Evolutionary conservation across 768 basidiomycete species (phyloP), one percentile per base, ranked within the genome.

Genomic region (Fomitopsis serialis): DNA sequence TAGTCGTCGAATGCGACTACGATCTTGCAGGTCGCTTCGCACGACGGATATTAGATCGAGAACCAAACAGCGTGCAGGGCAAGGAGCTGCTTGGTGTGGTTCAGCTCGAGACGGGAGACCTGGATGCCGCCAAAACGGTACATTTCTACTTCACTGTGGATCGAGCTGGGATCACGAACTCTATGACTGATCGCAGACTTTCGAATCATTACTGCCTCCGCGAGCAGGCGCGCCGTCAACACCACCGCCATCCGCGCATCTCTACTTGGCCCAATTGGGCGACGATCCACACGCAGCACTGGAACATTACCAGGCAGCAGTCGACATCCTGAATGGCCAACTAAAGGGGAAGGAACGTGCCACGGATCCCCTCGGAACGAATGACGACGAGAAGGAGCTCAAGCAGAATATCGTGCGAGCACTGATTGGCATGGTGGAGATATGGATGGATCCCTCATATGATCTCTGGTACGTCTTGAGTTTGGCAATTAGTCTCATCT

Each of bases 401-500:
- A 84, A 75, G 63, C 77, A 69, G 29, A 89, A 82, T 63, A 83
- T 87, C 52, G 84, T 93, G 11, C 77, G 87, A 37, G 91, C 90
- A 8, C 77, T 94, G 21, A 78, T 93, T 27, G 88, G 87, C 8
- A 93, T 94, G 78, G 87, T 95, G 23, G 94, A 96, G 66, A 89
- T 95, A 15, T 97, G 93, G 93, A 96, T 97, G 92, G 89, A 94
- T 62, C 88, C 88, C 27, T 78, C 79, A 1, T 85, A 87, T 59
- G 92, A 95, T 75, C 74, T 96, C 47, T 95, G 93, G 93, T 87
- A 61, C 48, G 82, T 65, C 29, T 36, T 8, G 21, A 42, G n/a
- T 24, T 36, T 8, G 11, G 13, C 13, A 5, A 17, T 11, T 15
- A 21, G 1, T 15, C 3, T 15, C 13, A 11, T 10, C 4, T 10